These are phyloP conservation scores for Yamadazyma taylorii DNA, from an alignment of 1,139 yeast genomes.

Conservation along the genomic window DNA sequence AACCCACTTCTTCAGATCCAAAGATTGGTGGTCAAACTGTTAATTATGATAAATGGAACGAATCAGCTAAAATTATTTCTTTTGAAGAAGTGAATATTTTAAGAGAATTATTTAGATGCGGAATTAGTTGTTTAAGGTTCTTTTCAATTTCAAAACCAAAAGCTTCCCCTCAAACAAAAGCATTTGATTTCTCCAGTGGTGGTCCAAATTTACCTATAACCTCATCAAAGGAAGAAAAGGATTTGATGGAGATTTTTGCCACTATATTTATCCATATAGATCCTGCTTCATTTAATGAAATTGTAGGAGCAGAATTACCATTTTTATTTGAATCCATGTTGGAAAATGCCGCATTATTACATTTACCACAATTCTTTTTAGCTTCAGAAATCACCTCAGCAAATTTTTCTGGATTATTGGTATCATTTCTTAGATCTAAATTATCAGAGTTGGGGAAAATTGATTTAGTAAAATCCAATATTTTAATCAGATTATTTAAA, in stretches of 20 bases:
- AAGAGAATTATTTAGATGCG: constrained; percentile 77
- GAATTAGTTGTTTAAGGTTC: constrained; percentile 76
- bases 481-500: constrained; percentile 82
- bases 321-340: constrained; percentile 78
- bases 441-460: constrained; percentile 79
- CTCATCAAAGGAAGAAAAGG: constrained; percentile 91
- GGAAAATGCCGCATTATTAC: constrained; percentile 82
- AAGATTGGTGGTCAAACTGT: constrained; percentile 60
- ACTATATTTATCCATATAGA: constrained; percentile 92
- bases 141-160: constrained; percentile 61
- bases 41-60: constrained; percentile 70
- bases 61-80: constrained; percentile 78
- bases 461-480: constrained; percentile 75
- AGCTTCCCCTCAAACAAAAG: constrained; percentile 40
- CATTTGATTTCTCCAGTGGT: constrained; percentile 64
- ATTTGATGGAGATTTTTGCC: constrained; percentile 93
- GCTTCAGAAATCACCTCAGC: constrained; percentile 94
- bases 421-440: constrained; percentile 72
- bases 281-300: constrained; percentile 93
- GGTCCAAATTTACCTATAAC: constrained; percentile 83
- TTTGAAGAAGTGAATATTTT: constrained; percentile 81
- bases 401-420: constrained; percentile 84
- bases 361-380: constrained; percentile 89
- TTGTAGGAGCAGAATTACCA: constrained; percentile 78
- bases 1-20: constrained; percentile 51